These are phyloP conservation scores for Agaricales sp. DNA, from an alignment of 1,284 basidiomycete genomes.

Conservation along the genomic window DNA sequence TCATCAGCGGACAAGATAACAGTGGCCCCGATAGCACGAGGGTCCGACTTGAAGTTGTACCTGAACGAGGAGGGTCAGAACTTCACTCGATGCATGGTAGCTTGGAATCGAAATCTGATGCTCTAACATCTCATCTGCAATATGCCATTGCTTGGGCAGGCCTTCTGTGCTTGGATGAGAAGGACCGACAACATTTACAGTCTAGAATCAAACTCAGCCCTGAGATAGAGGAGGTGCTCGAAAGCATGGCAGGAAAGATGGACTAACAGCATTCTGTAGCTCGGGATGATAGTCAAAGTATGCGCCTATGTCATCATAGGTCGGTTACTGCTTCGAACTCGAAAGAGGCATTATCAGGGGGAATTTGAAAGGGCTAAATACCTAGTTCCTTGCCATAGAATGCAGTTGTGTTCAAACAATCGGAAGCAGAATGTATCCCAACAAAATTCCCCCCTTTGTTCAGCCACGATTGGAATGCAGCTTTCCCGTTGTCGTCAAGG, in stretches of 20 bases:
- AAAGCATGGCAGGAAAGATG: neutral
- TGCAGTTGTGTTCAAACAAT: slow-evolving; percentile 34
- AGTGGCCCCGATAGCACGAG: slow-evolving; percentile 50
- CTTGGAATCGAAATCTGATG: neutral
- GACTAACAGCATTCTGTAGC: slow-evolving; percentile 48
- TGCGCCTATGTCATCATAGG: slow-evolving; percentile 30
- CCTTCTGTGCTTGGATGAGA: slow-evolving; percentile 58
- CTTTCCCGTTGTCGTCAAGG: slow-evolving; percentile 41
- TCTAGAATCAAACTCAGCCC: slow-evolving; percentile 27
- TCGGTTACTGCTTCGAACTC: neutral
- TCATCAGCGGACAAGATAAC: slow-evolving; percentile 64
- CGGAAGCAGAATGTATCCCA: slow-evolving; percentile 39
- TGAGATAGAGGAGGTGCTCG: too few relatives aligned
- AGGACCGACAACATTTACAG: slow-evolving; percentile 48
- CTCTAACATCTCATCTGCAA: slow-evolving; percentile 48
- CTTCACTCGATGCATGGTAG: neutral
- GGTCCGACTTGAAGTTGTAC: slow-evolving; percentile 76
- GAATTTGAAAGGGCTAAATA: slow-evolving; percentile 12
- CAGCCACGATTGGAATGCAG: slow-evolving; percentile 49
- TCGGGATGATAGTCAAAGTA: slow-evolving; percentile 70
- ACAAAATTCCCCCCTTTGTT: slow-evolving; percentile 41
- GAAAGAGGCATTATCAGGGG: neutral
- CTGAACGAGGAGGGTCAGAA: slow-evolving; percentile 19
- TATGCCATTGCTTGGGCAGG: slow-evolving; percentile 55
- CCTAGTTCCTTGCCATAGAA: slow-evolving; percentile 41